phyloP scores from a whole-genome alignment of 1,284 basidiomycete genomes.

The Porogramme epimiltina region DNA sequence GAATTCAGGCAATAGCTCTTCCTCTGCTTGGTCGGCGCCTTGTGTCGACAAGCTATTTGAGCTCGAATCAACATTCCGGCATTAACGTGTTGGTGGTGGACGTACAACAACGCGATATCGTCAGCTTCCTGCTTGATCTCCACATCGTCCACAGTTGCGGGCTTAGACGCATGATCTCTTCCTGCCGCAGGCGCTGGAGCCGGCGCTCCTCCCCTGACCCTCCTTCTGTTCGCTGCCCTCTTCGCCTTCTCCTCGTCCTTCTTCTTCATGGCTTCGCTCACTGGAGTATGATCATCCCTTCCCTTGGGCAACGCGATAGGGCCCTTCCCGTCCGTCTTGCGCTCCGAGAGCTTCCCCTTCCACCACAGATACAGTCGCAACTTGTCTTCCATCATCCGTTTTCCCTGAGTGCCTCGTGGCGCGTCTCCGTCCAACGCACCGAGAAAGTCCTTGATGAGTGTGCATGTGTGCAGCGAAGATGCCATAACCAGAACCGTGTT shows the following conservation, averaged over 20 bases:
- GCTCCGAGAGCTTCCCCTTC: constrained; percentile 66
- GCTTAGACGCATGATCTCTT: constrained; percentile 3
- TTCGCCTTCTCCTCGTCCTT: constrained; percentile 69
- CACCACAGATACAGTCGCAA: constrained; percentile 79
- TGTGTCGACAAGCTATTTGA: constrained; percentile 21
- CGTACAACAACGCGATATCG: constrained; percentile 25
- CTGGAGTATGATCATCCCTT: constrained; percentile 22
- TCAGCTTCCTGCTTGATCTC: constrained; percentile 24
- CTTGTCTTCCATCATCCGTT: constrained; percentile 78
- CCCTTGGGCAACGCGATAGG: constrained; percentile 20
- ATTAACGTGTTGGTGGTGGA: not conserved
- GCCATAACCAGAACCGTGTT: constrained; percentile 90
- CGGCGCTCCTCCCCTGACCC: not conserved
- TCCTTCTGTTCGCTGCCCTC: constrained; percentile 58
- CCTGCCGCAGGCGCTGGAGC: constrained; percentile 1
- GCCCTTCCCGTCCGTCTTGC: constrained; percentile 36
- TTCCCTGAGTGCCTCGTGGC: constrained; percentile 61
- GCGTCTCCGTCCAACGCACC: constrained; percentile 61
- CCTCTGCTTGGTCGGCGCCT: constrained; percentile 9
- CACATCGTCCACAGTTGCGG: constrained; percentile 4
- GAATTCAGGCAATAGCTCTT: constrained; percentile 6
- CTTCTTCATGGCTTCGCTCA: constrained; percentile 74
- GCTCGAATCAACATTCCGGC: not conserved
- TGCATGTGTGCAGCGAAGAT: constrained; percentile 78
- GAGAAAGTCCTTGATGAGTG: constrained; percentile 79